phyloP scores from a whole-genome alignment of 2,329 filamentous ascomycete species.

The Monosporascus sp. region DNA sequence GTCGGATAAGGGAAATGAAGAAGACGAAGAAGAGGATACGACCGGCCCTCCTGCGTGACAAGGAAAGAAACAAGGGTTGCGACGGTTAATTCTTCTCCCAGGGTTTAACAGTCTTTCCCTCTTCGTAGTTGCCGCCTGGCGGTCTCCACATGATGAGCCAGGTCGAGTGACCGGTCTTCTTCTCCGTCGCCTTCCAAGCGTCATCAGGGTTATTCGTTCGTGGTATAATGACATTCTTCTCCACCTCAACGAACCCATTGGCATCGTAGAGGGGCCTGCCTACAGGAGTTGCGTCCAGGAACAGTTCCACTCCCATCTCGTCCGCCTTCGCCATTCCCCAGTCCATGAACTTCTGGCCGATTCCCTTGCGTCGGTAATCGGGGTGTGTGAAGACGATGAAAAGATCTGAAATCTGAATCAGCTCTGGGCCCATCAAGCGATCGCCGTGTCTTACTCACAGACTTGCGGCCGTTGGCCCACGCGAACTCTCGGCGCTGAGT shows the following conservation, averaged over 20 bases:
- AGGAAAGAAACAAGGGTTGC: too few species aligned
- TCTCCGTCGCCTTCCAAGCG: slow-evolving; percentile 1
- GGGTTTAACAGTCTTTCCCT: not conserved
- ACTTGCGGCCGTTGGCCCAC: not conserved
- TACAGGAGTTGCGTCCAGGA: slow-evolving; percentile 1
- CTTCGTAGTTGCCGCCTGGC: not conserved
- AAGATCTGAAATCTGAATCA: not conserved
- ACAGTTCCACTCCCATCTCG: slow-evolving; percentile 2
- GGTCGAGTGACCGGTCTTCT: not conserved
- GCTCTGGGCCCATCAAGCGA: not conserved
- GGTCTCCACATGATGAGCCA: not conserved
- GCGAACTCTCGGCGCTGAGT: not conserved
- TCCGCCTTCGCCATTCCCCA: slow-evolving; percentile 4
- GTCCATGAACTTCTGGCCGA: slow-evolving; percentile 2
- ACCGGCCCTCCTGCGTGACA: too few species aligned
- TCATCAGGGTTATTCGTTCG: slow-evolving; percentile 1
- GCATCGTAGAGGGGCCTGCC: slow-evolving; percentile 1
- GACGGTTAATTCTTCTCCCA: too few species aligned
- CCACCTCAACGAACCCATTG: slow-evolving; percentile 1
- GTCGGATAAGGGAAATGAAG: too few species aligned
- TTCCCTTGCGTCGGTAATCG: slow-evolving; percentile 1
- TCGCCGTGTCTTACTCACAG: not conserved
- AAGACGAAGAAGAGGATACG: too few species aligned
- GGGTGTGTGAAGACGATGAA: slow-evolving; percentile 4
- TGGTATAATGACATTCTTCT: slow-evolving; percentile 1